A percentile compares a stretch with the other conserved stretches of the same genome.
phyloP scores from a whole-genome alignment of 2,329 filamentous ascomycete genomes.

The Macrophomina pseudophaseolina region DNA sequence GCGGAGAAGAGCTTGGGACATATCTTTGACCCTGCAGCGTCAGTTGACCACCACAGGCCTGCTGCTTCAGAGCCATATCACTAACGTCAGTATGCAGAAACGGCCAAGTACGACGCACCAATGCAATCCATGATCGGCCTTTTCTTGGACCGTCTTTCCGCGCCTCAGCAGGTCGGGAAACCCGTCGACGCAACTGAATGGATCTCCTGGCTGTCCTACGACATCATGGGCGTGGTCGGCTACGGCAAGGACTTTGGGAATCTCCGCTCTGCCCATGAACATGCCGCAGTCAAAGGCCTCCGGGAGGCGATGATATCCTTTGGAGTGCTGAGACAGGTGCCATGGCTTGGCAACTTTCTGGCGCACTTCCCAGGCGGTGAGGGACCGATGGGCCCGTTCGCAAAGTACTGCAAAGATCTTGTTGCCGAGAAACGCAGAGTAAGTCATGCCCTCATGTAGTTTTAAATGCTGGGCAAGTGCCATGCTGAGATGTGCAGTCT shows the following conservation, averaged over 20 bases:
- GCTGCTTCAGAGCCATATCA: background rate
- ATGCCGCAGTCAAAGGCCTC: constrained; percentile 49
- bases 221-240: constrained; percentile 58
- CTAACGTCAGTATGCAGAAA: background rate
- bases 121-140: background rate
- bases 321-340: constrained; percentile 9
- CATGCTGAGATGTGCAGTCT: background rate
- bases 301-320: constrained; percentile 31
- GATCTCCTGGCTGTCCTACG: constrained; percentile 52
- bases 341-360: constrained; percentile 17
- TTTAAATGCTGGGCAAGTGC: background rate
- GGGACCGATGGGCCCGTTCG: constrained; percentile 27
- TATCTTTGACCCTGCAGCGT: constrained; percentile 37
- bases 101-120: background rate
- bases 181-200: constrained; percentile 9
- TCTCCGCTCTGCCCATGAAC: constrained; percentile 47
- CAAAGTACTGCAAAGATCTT: constrained; percentile 16
- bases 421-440: constrained; percentile 10
- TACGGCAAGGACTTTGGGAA: constrained; percentile 53
- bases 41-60: background rate
- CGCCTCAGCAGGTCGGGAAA: background rate
- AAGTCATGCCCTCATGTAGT: background rate
- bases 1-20: constrained; percentile 42
- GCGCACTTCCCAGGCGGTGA: background rate
- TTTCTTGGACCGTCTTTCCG: constrained; percentile 3